Evolutionary conservation across 148 eudicot species (phyloP), one percentile per base, ranked within the genome.

Genomic region (Camellia sinensis): DNA sequence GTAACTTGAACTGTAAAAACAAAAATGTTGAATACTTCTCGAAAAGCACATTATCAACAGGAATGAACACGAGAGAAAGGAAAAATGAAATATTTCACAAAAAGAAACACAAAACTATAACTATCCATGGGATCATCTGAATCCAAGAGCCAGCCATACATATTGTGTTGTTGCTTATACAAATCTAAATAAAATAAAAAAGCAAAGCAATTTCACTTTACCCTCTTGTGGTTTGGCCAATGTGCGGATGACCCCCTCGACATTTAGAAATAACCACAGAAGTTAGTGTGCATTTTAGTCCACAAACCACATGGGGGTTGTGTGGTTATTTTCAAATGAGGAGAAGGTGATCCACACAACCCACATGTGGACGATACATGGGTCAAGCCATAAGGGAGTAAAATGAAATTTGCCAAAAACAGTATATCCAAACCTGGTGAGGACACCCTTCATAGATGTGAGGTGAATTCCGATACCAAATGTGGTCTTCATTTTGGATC

Each of bases 391-490:
- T 29, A 29, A 29, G 37, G 37, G 37, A 29, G 37, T 29, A 29
- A 29, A 29, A 29, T 29, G 37, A 29, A 29, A 29, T 29, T 29
- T 29, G 37, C 37, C 37, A 15, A 11, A 67, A 29, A 69, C 43
- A 46, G 15, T 12, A 54, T 15, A 17, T 17, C 17, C 77, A 75
- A 40, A 86, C 88, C 88, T 86, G 77, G 62, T 45, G 71, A 67
- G 54, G 50, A 77, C 81, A 74, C 50, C 53, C 37, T 86, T 63
- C 22, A 80, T 62, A 68, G 88, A 56, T 48, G 76, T 81, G 73
- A 86, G 88, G 77, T 86, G 88, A 75, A 83, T 80, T 68, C 88
- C 88, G 29, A 54, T 48, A 52, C 88, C 88, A 78, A 73, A 83
- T 46, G 73, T 68, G 14, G 60, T 60, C 75, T 69, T 74, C 18